Evolutionary conservation across 192 early-diverging fungal genomes (phyloP), one percentile per base, ranked within the genome.

Genomic region (Backusella westeae): DNA sequence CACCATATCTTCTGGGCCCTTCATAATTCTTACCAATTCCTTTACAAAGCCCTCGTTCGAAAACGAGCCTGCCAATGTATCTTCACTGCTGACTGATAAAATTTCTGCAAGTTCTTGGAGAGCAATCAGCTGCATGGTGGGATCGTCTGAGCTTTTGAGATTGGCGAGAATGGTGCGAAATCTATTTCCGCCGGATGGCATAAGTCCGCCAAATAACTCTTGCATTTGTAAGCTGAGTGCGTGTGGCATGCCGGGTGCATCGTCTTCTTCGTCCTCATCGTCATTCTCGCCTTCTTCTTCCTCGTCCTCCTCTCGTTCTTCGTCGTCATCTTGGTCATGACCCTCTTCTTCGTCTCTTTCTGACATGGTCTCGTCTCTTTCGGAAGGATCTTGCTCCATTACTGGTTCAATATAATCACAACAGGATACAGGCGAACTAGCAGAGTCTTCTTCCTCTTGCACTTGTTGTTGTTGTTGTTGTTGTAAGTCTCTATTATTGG

Each of bases 51-150:
- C 87, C 32, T 90, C 88, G 21, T 87, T 81, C 65, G 90, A 87
- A 66, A 97, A 91, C 29, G 79, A 85, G 6, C 90, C 87, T n/a
- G 84, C 78, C 38, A 90, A 74, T 6, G 81, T 88, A 32, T 90
- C 90, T 75, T 94, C 94, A n/a, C 89, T 95, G 21, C 94, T 91
- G 29, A 96, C 89, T 35, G 89, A 88, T 15, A 97, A 78, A 10
- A 91, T 68, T 71, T 95, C 94, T 6, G 94, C 82, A 63, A 97
- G 81, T 75, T 95, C 94, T 75, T 97, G 96, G 26, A 97, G 83
- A 1, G 95, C 92, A n/a, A 97, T 82, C n/a, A 95, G 71, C 79
- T 95, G 94, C 72, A 88, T 77, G 2, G 89, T 89, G 17, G 87
- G 86, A 75, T 93, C 91, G 26, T 85, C 85, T 41, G 81, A 72